phyloP scores from a whole-genome alignment of 495 filamentous ascomycete genomes.

The Penicillium alfredii region DNA sequence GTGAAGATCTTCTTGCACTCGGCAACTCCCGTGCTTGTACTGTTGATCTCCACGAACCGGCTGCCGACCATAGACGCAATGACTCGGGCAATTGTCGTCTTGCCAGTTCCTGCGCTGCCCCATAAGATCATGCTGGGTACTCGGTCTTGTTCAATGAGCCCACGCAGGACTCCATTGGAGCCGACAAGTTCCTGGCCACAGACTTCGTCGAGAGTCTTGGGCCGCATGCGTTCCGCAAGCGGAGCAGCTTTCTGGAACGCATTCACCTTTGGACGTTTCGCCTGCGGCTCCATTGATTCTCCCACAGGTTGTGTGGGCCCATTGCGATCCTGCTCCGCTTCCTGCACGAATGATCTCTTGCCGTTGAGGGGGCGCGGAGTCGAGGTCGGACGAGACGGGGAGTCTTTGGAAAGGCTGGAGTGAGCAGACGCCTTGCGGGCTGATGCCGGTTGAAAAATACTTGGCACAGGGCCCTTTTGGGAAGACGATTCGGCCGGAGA shows the following conservation, averaged over 20 bases:
- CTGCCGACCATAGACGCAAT: slow-evolving; percentile 75
- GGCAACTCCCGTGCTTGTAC: slow-evolving; percentile 81
- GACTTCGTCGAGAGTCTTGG: slow-evolving; percentile 74
- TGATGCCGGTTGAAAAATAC: slow-evolving; percentile 73
- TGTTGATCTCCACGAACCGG: slow-evolving; percentile 94
- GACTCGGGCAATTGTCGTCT: slow-evolving; percentile 94
- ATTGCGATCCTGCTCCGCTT: slow-evolving; percentile 17
- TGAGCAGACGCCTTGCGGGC: slow-evolving; percentile 36
- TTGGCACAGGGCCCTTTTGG: slow-evolving; percentile 52
- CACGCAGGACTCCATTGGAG: slow-evolving; percentile 71
- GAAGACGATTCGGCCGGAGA: slow-evolving; percentile 35
- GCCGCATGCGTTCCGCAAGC: slow-evolving; percentile 90
- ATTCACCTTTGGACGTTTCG: slow-evolving; percentile 58
- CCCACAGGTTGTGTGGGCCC: slow-evolving; percentile 13
- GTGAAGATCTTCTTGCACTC: slow-evolving; percentile 92
- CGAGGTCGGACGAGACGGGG: slow-evolving; percentile 13
- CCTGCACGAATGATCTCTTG: slow-evolving; percentile 30
- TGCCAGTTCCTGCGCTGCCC: slow-evolving; percentile 88
- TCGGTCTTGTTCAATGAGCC: slow-evolving; percentile 80
- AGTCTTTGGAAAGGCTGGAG: slow-evolving; percentile 17
- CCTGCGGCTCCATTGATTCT: slow-evolving; percentile 24
- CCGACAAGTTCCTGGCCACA: slow-evolving; percentile 91
- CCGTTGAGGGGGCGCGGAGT: slow-evolving; percentile 28
- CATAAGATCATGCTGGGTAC: slow-evolving; percentile 95
- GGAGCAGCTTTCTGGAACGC: slow-evolving; percentile 66